Base-by-base conservation (phyloP, 2,329 filamentous ascomycete species). In the Diaporthe citri region DNA sequence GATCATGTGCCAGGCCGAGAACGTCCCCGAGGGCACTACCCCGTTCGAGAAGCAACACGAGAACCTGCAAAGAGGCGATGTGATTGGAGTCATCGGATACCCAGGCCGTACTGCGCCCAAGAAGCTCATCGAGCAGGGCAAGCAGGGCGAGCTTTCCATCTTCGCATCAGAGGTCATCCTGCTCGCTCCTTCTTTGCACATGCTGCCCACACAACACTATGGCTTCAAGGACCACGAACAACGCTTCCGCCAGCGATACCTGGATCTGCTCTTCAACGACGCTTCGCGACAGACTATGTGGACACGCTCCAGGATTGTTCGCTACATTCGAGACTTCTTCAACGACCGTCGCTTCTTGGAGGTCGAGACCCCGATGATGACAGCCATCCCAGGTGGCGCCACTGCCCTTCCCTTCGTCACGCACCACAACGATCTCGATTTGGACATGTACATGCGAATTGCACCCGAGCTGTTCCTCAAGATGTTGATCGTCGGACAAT, bases 251-350 rank as follows among this genome's bases (percentile, higher is more conserved):
- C 94, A 98, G 87, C 91, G 96, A 76, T 97, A 98, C 84, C 91
- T 99, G 71, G 97, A 99, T 84, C 88, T 99, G 80, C 97, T 99
- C 85, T 97, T 98, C 93, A 98, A 99, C 86, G 94, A 97, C 81
- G 89, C 89, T 77, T 95, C 94, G 60, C 92, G 95, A 73, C 90
- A 97, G 76, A 93, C 96, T 74, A 94, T 98, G 84, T 89, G 95
- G 80, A 95, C 94, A 52, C 91, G 97, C 73, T 92, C 95, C 81
- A 95, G 95, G 90, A 96, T 98, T 81, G 91, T 97, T 82, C 92
- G 91, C 76, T 98, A 95, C 83, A 93, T 99, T 79, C 94, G 97
- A 79, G 90, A 91, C 80, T 99, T 93, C 89, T 95, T 99, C 79
- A 94, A 98, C 80, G 90, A 93, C 79, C 90, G 93, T 72, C 94